Evolutionary conservation across 257 asterid species (phyloP).

Genomic region (Lavandula angustifolia): DNA sequence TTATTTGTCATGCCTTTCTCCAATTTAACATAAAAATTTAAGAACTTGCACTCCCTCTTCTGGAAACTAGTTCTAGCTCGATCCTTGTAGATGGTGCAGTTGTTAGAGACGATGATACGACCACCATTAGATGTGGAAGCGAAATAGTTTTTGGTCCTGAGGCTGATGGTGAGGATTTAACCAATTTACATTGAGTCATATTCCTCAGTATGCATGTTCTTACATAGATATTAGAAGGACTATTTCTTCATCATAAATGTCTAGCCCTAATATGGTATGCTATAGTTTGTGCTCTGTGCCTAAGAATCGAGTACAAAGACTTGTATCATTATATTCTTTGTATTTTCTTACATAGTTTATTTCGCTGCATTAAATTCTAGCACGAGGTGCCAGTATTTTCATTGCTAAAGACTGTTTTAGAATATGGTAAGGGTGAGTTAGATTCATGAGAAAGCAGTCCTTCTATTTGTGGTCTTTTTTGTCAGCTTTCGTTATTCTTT

Average conservation of each 20-base stretch:
- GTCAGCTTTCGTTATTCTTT: not conserved
- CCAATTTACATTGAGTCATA: conserved; percentile 19
- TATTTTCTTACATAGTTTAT: not conserved
- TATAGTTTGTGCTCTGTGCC: not conserved
- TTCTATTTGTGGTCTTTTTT: not conserved
- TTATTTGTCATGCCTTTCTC: not conserved
- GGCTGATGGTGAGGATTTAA: conserved; percentile 49
- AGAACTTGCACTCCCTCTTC: conserved; percentile 32
- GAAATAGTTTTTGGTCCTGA: conserved; percentile 72
- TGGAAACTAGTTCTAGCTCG: conserved; percentile 46
- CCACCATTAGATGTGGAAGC: conserved; percentile 72
- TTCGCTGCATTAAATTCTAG: not conserved
- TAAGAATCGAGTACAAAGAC: not conserved
- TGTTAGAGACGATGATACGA: conserved; percentile 59
- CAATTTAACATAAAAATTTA: conserved; percentile 11
- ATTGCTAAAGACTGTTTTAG: conserved; percentile 8
- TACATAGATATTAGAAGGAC: conserved; percentile 1
- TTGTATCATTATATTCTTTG: too few species aligned
- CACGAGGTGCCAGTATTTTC: not conserved
- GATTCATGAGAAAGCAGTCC: not conserved
- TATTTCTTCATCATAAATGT: not conserved
- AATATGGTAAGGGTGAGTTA: conserved; percentile 13
- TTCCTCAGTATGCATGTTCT: conserved; percentile 16
- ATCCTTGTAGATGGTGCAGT: conserved; percentile 68
- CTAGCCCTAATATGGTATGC: not conserved